A percentile compares a stretch with the other conserved stretches of the same genome.
These are phyloP conservation scores for Solanum ossicruentum DNA, from an alignment of 257 asterid species.

Conservation along the genomic window DNA sequence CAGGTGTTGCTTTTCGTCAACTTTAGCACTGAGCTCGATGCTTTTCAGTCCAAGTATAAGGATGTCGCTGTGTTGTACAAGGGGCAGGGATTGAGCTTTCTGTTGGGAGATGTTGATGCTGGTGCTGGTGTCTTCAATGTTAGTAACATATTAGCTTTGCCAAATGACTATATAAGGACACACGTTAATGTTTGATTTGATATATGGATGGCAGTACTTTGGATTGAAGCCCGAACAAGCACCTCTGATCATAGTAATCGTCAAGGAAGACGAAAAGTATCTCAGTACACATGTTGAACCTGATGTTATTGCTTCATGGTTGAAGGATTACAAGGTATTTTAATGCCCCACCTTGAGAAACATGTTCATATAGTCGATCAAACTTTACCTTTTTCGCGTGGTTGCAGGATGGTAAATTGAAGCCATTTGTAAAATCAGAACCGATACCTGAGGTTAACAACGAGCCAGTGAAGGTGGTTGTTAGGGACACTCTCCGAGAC, in stretches of 20 bases:
- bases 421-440: conserved; percentile 54
- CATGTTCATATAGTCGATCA: background rate
- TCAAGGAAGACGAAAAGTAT: conserved; percentile 36
- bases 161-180: background rate
- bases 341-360: background rate
- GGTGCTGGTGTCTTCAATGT: conserved; percentile 62
- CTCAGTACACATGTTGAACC: conserved; percentile 43
- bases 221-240: conserved; percentile 50
- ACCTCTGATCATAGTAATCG: conserved; percentile 51
- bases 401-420: conserved; percentile 49
- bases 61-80: conserved; percentile 53
- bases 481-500: conserved; percentile 48
- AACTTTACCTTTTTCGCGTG: background rate
- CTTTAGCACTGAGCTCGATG: conserved; percentile 51
- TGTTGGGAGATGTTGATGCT: conserved; percentile 58
- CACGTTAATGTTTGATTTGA: background rate
- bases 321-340: conserved; percentile 49
- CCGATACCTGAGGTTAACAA: conserved; percentile 63
- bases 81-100: conserved; percentile 53
- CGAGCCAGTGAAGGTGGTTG: conserved; percentile 86
- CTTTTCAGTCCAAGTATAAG: conserved; percentile 41
- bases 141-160: background rate
- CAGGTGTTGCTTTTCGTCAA: conserved; percentile 69
- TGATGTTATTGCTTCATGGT: conserved; percentile 44
- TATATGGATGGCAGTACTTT: conserved; percentile 49